Conservation (phyloP, 345 rosid genomes). For the Hibiscus mutabilis region DNA sequence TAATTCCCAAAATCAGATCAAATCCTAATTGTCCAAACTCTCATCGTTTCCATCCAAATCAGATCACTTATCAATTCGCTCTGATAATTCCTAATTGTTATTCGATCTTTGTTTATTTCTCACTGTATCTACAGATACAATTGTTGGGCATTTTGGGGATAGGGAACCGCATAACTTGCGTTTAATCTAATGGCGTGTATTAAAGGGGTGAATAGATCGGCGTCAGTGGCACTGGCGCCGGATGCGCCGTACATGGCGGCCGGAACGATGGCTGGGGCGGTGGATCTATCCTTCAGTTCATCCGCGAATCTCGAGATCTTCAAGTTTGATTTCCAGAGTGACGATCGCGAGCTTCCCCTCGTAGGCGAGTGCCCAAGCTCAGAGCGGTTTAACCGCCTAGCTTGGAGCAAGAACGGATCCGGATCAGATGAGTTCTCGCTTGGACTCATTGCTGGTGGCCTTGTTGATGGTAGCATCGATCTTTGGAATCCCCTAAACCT, state of each 20-base stretch:
- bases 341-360: conserved; percentile 69
- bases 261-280: conserved; percentile 99
- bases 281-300: conserved; percentile 92
- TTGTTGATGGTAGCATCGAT: conserved; percentile 81
- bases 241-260: conserved; percentile 97
- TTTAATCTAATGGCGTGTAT: conserved; percentile 64
- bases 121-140: conserved; percentile 7
- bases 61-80: background rate
- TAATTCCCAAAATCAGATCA: conserved; percentile 23
- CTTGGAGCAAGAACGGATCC: conserved; percentile 94
- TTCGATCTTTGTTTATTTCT: background rate
- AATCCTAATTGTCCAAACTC: conserved; percentile 12
- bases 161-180: background rate
- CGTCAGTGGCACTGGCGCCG: conserved; percentile 92
- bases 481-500: conserved; percentile 77
- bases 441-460: conserved; percentile 95
- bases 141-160: background rate
- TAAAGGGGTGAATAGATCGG: conserved; percentile 84
- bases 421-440: conserved; percentile 68
- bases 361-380: conserved; percentile 82
- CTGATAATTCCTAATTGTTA: background rate
- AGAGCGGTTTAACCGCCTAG: conserved; percentile 89
- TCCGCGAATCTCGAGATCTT: conserved; percentile 94
- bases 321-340: conserved; percentile 90
- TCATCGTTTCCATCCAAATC: conserved; percentile 9